A percentile compares a stretch with the other conserved stretches of the same genome.
Conservation (phyloP, 306 rosid species). For the Herpetospermum pedunculosum region DNA sequence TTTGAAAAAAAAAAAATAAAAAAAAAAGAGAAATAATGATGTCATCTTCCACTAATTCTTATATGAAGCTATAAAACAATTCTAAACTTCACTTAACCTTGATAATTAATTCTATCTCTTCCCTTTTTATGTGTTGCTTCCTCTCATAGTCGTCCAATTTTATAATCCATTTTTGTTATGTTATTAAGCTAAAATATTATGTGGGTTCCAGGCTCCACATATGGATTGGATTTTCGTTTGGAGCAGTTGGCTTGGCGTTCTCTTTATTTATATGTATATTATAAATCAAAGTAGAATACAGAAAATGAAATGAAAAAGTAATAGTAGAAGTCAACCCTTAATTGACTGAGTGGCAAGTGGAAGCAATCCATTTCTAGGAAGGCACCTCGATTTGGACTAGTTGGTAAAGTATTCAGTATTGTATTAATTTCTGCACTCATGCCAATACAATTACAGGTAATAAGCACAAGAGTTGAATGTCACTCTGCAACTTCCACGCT, state of each 20-base stretch:
- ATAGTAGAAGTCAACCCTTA: slow-evolving; percentile 8
- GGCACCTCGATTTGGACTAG: no score
- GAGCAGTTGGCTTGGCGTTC: slow-evolving; percentile 15
- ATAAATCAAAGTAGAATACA: no score
- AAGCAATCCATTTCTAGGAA: slow-evolving; percentile 15
- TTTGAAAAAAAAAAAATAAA: no score
- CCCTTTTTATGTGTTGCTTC: background rate
- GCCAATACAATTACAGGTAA: background rate
- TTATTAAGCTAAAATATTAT: background rate
- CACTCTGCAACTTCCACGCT: slow-evolving; percentile 14
- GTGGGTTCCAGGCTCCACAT: background rate
- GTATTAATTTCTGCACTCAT: background rate
- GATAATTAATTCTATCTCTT: background rate
- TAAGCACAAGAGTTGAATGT: slow-evolving; percentile 15
- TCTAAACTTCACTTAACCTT: background rate
- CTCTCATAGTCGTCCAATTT: background rate
- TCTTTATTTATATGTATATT: background rate
- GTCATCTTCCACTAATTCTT: no score
- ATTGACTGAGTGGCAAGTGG: slow-evolving; percentile 28
- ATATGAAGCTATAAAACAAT: no score
- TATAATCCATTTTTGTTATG: background rate
- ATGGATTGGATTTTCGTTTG: background rate
- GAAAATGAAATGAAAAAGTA: background rate
- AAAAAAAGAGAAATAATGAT: no score
- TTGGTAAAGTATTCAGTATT: no score